Base-by-base conservation (phyloP, 2,329 filamentous ascomycete species). In the Dactylellina sp. region DNA sequence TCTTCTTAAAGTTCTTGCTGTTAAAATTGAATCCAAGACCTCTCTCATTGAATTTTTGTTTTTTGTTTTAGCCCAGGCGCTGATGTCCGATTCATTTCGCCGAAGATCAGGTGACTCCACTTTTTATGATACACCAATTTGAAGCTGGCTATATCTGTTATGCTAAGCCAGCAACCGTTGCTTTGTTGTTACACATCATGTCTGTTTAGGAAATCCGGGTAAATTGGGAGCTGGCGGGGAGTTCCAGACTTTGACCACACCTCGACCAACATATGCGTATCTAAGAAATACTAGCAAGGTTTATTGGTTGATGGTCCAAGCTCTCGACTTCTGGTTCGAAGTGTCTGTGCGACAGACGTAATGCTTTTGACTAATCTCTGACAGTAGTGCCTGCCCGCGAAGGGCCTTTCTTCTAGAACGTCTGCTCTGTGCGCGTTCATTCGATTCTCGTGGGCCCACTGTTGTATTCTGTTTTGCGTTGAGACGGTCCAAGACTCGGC, bases 31-130 rank as follows among this genome's bases (percentile, higher is more conserved):
- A 39, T 35, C 18, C 24, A 47, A 47, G 12, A 28, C 14, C 22
- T 16, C n/a, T 37, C 14, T 32, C 16, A 6, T 44, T 25, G n/a
- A 25, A n/a, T n/a, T n/a, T n/a, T n/a, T n/a, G n/a, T n/a, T n/a
- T 40, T 24, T 16, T 18, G 52, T 60, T 24, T 60, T 53, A 60
- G 63, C 63, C 63, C 60, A 53, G 28, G 44, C 18, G 22, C 35
- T 49, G 22, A 40, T 20, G 37, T 35, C 46, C 40, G 37, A 14
- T 46, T 53, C 46, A 39, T 37, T 52, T 42, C 18, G 42, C 11
- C 24, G 11, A 49, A 49, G 46, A 53, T 72, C 68, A 72, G 60
- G 52, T 72, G 68, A 72, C 53, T 46, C 20, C 53, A 47, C 46
- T 62, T 57, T n/a, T 63, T 57, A 40, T 24, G 16, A 22, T 20